These are phyloP conservation scores for Lentinula edodes DNA, from an alignment of 768 basidiomycete species.

Conservation along the genomic window DNA sequence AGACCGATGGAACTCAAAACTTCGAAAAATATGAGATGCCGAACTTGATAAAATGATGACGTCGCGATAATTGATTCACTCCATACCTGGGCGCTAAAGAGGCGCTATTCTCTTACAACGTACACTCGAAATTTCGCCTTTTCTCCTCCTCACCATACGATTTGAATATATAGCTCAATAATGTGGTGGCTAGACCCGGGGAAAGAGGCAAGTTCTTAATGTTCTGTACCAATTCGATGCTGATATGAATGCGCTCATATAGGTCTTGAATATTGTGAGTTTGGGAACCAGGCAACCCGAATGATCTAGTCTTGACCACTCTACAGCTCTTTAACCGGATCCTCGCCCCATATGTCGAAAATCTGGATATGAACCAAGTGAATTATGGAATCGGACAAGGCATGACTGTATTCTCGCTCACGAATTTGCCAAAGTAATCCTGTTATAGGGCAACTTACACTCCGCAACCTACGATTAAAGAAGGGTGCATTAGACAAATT, in stretches of 20 bases:
- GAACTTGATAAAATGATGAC: no score
- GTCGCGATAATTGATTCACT: no score
- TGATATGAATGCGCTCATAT: neutral
- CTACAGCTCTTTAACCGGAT: slow-evolving; percentile 79
- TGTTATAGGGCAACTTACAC: slow-evolving; percentile 61
- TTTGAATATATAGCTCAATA: neutral
- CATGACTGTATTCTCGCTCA: slow-evolving; percentile 18
- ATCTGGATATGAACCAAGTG: slow-evolving; percentile 90
- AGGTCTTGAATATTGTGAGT: slow-evolving; percentile 68
- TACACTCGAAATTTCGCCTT: no score
- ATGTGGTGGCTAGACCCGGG: slow-evolving; percentile 92
- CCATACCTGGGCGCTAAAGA: no score
- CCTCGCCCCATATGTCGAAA: slow-evolving; percentile 93
- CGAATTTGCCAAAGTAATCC: neutral
- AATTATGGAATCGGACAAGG: slow-evolving; percentile 92
- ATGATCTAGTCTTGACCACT: neutral
- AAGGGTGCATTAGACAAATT: slow-evolving; percentile 94
- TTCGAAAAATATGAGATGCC: neutral
- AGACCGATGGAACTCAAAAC: neutral
- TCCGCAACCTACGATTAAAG: slow-evolving; percentile 82
- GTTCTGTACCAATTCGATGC: neutral
- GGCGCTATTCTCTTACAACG: no score
- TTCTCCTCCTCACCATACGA: no score
- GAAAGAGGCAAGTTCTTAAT: slow-evolving; percentile 41
- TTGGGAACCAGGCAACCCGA: neutral